A percentile compares a stretch with the other conserved stretches of the same genome.
phyloP scores from a whole-genome alignment of 306 rosid genomes.

The apple (Malus domestica) region ASM211411v1 NC_041797.1:3248001-3248500 shows the following conservation, averaged over 20 bases:
- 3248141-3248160: conserved; percentile 13
- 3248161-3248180: conserved; percentile 21
- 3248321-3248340: background rate
- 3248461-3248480: conserved; percentile 85
- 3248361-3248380: conserved; percentile 80
- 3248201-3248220: conserved; percentile 40
- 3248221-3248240: conserved; percentile 41
- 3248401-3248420: conserved; percentile 63
- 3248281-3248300: background rate
- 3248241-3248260: conserved; percentile 19
- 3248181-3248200: conserved; percentile 39
- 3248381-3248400: conserved; percentile 83
- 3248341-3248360: conserved; percentile 51
- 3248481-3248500: conserved; percentile 68
- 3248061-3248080: conserved; percentile 24
- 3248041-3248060: conserved; percentile 2
- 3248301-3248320: background rate
- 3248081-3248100: conserved; percentile 22
- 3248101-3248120: conserved; percentile 16
- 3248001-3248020: conserved; percentile 49
- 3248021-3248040: conserved; percentile 64
- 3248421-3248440: conserved; percentile 51
- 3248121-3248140: conserved; percentile 46
- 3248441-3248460: conserved; percentile 81
- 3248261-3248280: conserved; percentile 6